phyloP scores from a whole-genome alignment of 345 rosid species.

The Tarenaya hassleriana region DNA sequence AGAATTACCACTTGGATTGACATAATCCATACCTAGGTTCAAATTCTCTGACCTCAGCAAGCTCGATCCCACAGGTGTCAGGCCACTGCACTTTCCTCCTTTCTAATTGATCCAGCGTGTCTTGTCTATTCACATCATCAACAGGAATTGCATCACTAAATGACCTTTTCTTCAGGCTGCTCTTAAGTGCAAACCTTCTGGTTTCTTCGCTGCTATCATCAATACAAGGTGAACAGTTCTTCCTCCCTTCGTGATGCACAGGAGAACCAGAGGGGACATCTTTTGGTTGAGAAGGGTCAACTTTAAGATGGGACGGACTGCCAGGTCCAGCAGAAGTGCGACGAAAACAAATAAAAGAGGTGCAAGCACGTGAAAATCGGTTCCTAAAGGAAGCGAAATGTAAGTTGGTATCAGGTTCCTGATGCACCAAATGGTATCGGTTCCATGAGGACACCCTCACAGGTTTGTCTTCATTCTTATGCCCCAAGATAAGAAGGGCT shows the following conservation, averaged over 20 bases:
- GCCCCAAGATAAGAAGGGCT: slow-evolving; percentile 91
- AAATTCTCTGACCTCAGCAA: slow-evolving; percentile 83
- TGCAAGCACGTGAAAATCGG: slow-evolving; percentile 65
- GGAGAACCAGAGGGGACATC: slow-evolving; percentile 38
- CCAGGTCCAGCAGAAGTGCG: slow-evolving; percentile 66
- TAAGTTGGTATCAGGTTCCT: slow-evolving; percentile 65
- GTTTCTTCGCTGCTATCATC: slow-evolving; percentile 36
- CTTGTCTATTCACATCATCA: slow-evolving; percentile 40
- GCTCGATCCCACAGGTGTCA: slow-evolving; percentile 80
- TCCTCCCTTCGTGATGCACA: slow-evolving; percentile 24
- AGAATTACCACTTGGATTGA: background rate
- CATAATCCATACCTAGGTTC: slow-evolving; percentile 74
- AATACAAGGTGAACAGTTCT: slow-evolving; percentile 26
- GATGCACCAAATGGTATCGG: slow-evolving; percentile 91
- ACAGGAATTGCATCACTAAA: slow-evolving; percentile 33
- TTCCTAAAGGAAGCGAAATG: slow-evolving; percentile 83
- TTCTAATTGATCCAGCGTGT: slow-evolving; percentile 39
- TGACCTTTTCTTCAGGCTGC: slow-evolving; percentile 71
- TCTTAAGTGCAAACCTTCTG: slow-evolving; percentile 48
- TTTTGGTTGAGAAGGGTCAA: slow-evolving; percentile 60
- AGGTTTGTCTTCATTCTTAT: slow-evolving; percentile 71
- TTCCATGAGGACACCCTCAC: slow-evolving; percentile 86
- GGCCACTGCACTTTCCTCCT: slow-evolving; percentile 95
- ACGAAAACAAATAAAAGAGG: slow-evolving; percentile 82
- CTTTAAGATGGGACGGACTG: slow-evolving; percentile 59